Evolutionary conservation across 1,284 basidiomycete species (phyloP).

Genomic region (Leccinum solheimii): DNA sequence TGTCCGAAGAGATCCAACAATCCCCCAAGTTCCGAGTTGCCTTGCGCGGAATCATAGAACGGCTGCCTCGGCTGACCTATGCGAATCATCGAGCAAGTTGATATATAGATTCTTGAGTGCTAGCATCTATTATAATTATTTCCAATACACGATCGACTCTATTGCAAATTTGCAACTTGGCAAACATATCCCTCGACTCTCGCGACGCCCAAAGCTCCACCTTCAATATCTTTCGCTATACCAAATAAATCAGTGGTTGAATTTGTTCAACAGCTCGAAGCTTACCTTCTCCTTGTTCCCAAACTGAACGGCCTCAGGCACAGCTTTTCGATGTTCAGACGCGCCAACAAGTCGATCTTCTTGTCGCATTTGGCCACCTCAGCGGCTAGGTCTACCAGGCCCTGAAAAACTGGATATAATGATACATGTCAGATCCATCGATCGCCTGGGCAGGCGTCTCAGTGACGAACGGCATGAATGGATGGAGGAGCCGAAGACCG

Average conservation of each 20-base stretch:
- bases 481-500: constrained; percentile 89
- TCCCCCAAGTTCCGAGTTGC: not conserved
- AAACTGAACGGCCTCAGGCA: constrained; percentile 55
- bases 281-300: constrained; percentile 80
- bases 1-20: constrained; percentile 31
- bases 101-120: no score
- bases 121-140: no score
- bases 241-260: no score
- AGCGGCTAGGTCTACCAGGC: constrained; percentile 79
- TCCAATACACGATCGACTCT: no score
- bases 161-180: no score
- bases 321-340: constrained; percentile 64
- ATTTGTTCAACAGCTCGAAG: not conserved
- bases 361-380: constrained; percentile 89
- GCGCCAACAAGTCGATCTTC: constrained; percentile 69
- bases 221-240: no score
- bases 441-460: constrained; percentile 87
- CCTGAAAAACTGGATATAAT: constrained; percentile 74
- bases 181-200: no score
- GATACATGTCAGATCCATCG: constrained; percentile 83
- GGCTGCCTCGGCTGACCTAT: no score
- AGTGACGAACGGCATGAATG: constrained; percentile 99
- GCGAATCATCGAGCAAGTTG: no score
- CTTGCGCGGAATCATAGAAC: not conserved
- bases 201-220: no score